phyloP scores from a whole-genome alignment of 768 basidiomycete species.

The Rhodocollybia butyracea region DNA sequence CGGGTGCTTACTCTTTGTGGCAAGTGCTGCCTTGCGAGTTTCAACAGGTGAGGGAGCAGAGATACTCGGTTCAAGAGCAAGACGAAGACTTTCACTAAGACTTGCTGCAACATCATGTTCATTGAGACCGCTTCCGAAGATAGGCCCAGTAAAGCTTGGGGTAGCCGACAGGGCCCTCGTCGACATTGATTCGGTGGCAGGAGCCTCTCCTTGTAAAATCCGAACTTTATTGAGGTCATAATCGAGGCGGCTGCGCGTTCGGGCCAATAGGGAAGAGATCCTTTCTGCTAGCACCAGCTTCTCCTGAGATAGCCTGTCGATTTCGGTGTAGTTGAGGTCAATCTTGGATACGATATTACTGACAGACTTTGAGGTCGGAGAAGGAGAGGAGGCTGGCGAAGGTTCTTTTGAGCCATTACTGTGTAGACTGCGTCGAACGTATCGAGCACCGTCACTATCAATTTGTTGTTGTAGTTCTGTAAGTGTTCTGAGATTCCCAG shows the following conservation, averaged over 20 bases:
- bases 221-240: slow-evolving; percentile 46
- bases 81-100: slow-evolving; percentile 2
- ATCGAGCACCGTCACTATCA: slow-evolving; percentile 44
- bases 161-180: background rate
- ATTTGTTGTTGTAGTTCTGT: slow-evolving; percentile 50
- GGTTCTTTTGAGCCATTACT: slow-evolving; percentile 18
- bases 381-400: slow-evolving; percentile 27
- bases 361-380: slow-evolving; percentile 34
- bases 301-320: slow-evolving; percentile 41
- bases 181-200: slow-evolving; percentile 12
- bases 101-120: background rate
- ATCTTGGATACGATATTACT: slow-evolving; percentile 37
- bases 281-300: slow-evolving; percentile 45
- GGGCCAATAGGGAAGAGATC: slow-evolving; percentile 43
- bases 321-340: slow-evolving; percentile 39
- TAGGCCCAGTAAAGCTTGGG: background rate
- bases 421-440: slow-evolving; percentile 45
- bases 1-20: slow-evolving; percentile 36
- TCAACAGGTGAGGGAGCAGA: background rate
- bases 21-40: slow-evolving; percentile 19
- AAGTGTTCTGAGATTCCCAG: background rate
- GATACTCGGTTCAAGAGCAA: background rate
- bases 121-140: background rate
- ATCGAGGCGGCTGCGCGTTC: slow-evolving; percentile 49
- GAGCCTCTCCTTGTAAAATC: slow-evolving; percentile 42